These are phyloP conservation scores for Xanthoconium purpureum DNA, from an alignment of 768 basidiomycete genomes.

Conservation along the genomic window DNA sequence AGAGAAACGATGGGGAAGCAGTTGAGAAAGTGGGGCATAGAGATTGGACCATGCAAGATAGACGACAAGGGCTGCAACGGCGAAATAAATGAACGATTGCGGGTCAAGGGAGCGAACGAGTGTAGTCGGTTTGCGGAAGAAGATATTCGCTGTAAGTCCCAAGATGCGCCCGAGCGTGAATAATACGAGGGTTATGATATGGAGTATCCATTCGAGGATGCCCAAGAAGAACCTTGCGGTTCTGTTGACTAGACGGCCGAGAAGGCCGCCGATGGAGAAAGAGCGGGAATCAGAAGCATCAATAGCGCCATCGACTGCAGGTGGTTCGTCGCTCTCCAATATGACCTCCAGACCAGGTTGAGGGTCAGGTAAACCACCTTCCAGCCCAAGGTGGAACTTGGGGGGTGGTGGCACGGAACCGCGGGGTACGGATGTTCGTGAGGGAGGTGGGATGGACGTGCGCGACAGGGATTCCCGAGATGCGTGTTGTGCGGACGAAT, in stretches of 20 bases:
- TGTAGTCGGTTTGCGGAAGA: slow-evolving; percentile 47
- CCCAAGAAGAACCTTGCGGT: slow-evolving; percentile 28
- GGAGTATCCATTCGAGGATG: slow-evolving; percentile 25
- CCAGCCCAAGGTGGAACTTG: slow-evolving; percentile 8
- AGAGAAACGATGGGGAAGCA: slow-evolving; percentile 34
- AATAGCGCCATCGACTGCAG: slow-evolving; percentile 25
- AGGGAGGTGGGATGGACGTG: slow-evolving; percentile 38
- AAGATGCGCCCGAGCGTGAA: slow-evolving; percentile 47
- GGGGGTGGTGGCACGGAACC: slow-evolving; percentile 42
- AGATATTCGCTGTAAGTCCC: slow-evolving; percentile 46
- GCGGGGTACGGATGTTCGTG: slow-evolving; percentile 37
- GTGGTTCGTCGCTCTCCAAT: slow-evolving; percentile 59
- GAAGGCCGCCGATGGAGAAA: slow-evolving; percentile 46
- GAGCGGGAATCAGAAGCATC: slow-evolving; percentile 23
- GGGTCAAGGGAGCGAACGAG: slow-evolving; percentile 36
- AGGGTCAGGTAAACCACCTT: slow-evolving; percentile 35
- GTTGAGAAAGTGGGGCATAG: slow-evolving; percentile 33
- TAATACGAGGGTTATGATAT: slow-evolving; percentile 33
- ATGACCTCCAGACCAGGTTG: slow-evolving; percentile 61
- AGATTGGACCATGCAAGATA: slow-evolving; percentile 47
- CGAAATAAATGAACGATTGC: slow-evolving; percentile 32
- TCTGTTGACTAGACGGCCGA: slow-evolving; percentile 44
- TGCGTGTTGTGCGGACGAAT: slow-evolving; percentile 27
- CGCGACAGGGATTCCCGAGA: slow-evolving; percentile 35
- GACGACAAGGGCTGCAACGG: slow-evolving; percentile 41